phyloP scores from a whole-genome alignment of 495 filamentous ascomycete genomes.

The Bryoglossum gracile region DNA sequence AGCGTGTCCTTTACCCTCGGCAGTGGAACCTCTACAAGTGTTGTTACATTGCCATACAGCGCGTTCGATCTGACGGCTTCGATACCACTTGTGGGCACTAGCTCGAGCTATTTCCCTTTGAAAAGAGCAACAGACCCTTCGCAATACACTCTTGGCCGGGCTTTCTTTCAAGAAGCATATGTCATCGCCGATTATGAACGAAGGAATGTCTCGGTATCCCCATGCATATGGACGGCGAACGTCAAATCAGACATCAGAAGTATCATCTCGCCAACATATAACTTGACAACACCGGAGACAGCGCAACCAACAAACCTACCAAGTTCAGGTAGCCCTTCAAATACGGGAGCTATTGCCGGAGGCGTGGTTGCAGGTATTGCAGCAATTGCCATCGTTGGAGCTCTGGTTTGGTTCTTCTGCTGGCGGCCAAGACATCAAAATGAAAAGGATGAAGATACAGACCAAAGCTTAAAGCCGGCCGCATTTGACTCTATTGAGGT shows the following conservation, averaged over 20 bases:
- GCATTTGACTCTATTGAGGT: too few relatives aligned
- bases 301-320: too few relatives aligned
- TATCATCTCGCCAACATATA: conserved; percentile 1
- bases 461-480: too few relatives aligned
- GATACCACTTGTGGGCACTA: neutral
- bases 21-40: conserved; percentile 33
- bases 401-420: too few relatives aligned
- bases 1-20: conserved; percentile 45
- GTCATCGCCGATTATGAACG: conserved; percentile 20
- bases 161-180: conserved; percentile 50
- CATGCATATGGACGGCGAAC: conserved; percentile 10
- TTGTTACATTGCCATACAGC: conserved; percentile 45
- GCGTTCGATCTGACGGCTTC: conserved; percentile 43
- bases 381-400: too few relatives aligned
- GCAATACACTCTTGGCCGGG: conserved; percentile 48
- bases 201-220: conserved; percentile 12
- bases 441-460: too few relatives aligned
- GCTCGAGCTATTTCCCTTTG: conserved; percentile 42
- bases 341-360: too few relatives aligned
- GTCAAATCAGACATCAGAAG: conserved; percentile 3
- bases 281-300: neutral
- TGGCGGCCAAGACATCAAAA: too few relatives aligned
- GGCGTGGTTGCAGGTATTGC: too few relatives aligned
- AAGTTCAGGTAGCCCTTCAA: too few relatives aligned
- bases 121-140: conserved; percentile 40